These are phyloP conservation scores for Ehretia macrophylla DNA, from an alignment of 257 asterid species.

Conservation along the genomic window DNA sequence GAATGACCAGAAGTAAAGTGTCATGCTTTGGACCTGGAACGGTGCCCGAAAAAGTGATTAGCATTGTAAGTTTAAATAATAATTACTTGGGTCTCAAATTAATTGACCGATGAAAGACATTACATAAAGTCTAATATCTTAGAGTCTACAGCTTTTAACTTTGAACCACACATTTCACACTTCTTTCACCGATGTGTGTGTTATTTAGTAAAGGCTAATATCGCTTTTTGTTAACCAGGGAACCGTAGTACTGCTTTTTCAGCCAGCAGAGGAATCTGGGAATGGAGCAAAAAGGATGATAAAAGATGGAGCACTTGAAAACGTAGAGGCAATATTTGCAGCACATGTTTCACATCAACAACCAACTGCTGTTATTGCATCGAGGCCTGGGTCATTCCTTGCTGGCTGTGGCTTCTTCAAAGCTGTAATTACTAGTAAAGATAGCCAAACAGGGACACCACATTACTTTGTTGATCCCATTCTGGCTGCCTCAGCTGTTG, in stretches of 20 bases:
- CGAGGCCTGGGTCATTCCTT: slow-evolving; percentile 41
- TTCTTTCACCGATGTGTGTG: too few relatives aligned
- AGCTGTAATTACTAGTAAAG: slow-evolving; percentile 38
- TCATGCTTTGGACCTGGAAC: too few relatives aligned
- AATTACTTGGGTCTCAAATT: too few relatives aligned
- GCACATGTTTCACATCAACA: slow-evolving; percentile 29
- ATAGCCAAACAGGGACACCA: slow-evolving; percentile 32
- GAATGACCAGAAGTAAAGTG: too few relatives aligned
- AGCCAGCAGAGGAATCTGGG: slow-evolving; percentile 59
- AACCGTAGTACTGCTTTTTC: slow-evolving; percentile 47
- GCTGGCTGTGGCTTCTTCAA: slow-evolving; percentile 56
- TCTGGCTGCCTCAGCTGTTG: slow-evolving; percentile 43
- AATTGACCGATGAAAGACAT: too few relatives aligned
- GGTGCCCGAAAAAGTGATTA: too few relatives aligned
- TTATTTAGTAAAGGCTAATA: too few relatives aligned
- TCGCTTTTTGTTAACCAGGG: slow-evolving; percentile 46
- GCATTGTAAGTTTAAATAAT: too few relatives aligned
- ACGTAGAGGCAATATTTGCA: slow-evolving; percentile 41
- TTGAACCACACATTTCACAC: too few relatives aligned
- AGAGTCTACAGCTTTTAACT: too few relatives aligned
- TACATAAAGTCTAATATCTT: too few relatives aligned
- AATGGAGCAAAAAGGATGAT: slow-evolving; percentile 48
- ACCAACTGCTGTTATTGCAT: slow-evolving; percentile 32
- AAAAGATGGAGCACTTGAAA: slow-evolving; percentile 37
- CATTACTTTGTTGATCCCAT: slow-evolving; percentile 39